Base-by-base conservation (phyloP, 306 rosid species). In the Inga leiocalycina region DNA sequence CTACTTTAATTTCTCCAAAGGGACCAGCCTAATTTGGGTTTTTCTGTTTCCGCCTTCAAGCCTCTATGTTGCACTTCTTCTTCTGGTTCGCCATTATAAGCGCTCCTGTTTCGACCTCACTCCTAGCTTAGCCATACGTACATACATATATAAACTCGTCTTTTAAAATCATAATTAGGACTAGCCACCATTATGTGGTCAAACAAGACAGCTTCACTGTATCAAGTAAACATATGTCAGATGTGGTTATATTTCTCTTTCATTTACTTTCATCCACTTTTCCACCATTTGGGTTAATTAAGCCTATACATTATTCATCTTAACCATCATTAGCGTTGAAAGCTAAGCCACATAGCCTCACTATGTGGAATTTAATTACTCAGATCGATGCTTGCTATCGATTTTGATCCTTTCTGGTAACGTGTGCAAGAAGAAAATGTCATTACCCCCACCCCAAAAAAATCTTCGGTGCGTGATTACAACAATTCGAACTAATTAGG, bases 331-430 rank as follows among this genome's bases (percentile, higher is more conserved):
- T 81, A 81, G 64, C 79, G 43, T 51, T 78, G 82, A 84, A 76
- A 81, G 77, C 65, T 67, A 74, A 84, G 24, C 74, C 43, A 70
- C 52, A 37, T 67, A 77, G 68, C 71, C n/a, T 52, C 54, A 84
- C 86, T 39, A 10, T 71, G n/a, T 64, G 80, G 84, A 84, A 75
- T 75, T 84, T 75, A 68, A 75, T 79, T 43, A 69, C 78, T 64
- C 30, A 78, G n/a, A 78, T 67, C 56, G n/a, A 16, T 49, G 64
- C 5, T 68, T 8, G 3, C 15, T 4, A 20, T 27, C 61, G 8
- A 54, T 17, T 54, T 39, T 59, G 72, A 65, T 80, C 79, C 48
- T 16, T 79, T 71, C 57, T 74, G 56, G 76, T 74, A 10, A 77
- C 48, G 79, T 66, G 69, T 77, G 70, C 78, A 8, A 56, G 22